phyloP scores from a whole-genome alignment of 176 grass and related monocot genomes.

The maize (Zea mays) region Zm-B73-REFERENCE-NAM-5.0 NC_050102.1:169363501-169364000 shows the following conservation, averaged over 20 bases:
- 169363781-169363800: neutral
- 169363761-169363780: constrained; percentile 27
- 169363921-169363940: neutral
- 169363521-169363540: neutral
- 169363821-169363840: neutral
- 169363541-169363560: neutral
- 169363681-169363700: neutral
- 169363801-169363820: neutral
- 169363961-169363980: neutral
- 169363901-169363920: neutral
- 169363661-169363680: constrained; percentile 21
- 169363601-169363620: neutral
- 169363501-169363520: neutral
- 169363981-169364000: neutral
- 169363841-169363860: neutral
- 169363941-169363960: neutral
- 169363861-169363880: neutral
- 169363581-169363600: neutral
- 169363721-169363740: constrained; percentile 30
- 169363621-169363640: neutral
- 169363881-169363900: neutral
- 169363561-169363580: neutral
- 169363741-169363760: constrained; percentile 16
- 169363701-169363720: neutral
- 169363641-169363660: neutral